Base-by-base conservation (phyloP, 441 rosid genomes). In the Biscutella laevigata region DNA sequence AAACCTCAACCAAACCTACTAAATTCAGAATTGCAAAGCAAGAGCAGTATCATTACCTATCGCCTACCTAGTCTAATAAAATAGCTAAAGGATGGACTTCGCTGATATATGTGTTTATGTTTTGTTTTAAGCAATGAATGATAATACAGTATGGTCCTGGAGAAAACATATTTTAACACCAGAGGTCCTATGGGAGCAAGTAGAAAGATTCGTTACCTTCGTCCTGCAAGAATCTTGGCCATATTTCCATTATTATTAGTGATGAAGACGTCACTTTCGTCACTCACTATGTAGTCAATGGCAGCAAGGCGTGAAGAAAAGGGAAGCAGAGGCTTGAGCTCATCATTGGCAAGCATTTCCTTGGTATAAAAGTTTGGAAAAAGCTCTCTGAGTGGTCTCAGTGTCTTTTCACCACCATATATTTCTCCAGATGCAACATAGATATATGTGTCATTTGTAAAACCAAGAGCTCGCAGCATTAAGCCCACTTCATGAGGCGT, bases 341-440 rank as follows among this genome's bases (percentile, higher is more conserved):
- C 95, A 42, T 79, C 85, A 48, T 64, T 62, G 20, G 81, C 95
- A 63, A 92, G 95, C 82, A 78, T 86, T 72, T 92, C 99, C 68
- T 88, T 88, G 11, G 99, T 88, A 62, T 84, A 86, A 54, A 84
- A 92, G 75, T 86, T 86, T 46, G 97, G 95, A 58, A 92, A 92
- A 34, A 92, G 80, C 47, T 81, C 94, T 70, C 88, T 74, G 1
- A 86, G 82, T 33, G 99, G 99, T 59, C 52, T 70, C 57, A 92
- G 67, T 36, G 99, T 86, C 58, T 78, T 82, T 66, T 88, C 97
- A 51, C 97, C 99, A 13, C 97, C 99, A 51, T 86, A 92, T 74
- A 92, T 79, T 71, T 92, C 99, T 70, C 95, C 99, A 57, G 99
- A 88, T 26, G 99, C 99, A 66, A 88, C 94, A 70, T 82, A 92